A percentile compares a stretch with the other conserved stretches of the same genome.
phyloP scores from a whole-genome alignment of 148 eudicot genomes.

The Chenopodium suecicum region DNA sequence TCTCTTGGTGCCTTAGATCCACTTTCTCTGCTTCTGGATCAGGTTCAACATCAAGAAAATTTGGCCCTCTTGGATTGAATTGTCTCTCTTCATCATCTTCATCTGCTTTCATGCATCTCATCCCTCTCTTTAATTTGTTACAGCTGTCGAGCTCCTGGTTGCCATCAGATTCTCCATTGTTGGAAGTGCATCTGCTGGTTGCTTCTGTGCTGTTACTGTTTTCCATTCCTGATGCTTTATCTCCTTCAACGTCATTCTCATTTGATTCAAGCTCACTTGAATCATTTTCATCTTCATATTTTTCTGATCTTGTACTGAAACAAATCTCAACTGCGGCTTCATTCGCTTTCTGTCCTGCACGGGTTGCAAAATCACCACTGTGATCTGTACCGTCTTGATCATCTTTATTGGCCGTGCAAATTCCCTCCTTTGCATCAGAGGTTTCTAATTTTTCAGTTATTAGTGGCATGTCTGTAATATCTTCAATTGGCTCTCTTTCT shows the following conservation, averaged over 20 bases:
- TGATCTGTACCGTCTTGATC: slow-evolving; percentile 1
- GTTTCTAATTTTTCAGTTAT: neutral
- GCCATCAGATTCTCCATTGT: slow-evolving; percentile 5
- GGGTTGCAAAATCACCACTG: neutral
- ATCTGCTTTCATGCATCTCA: slow-evolving; percentile 30
- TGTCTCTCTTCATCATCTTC: slow-evolving; percentile 40
- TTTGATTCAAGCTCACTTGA: slow-evolving; percentile 15
- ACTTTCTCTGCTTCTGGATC: slow-evolving; percentile 75
- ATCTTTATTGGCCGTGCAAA: neutral
- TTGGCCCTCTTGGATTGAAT: slow-evolving; percentile 76
- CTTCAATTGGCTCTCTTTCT: neutral
- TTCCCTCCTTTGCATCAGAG: neutral
- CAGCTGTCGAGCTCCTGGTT: slow-evolving; percentile 31
- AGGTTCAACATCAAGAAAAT: slow-evolving; percentile 58
- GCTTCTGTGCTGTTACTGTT: slow-evolving; percentile 20
- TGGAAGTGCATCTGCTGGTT: slow-evolving; percentile 8
- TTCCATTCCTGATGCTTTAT: slow-evolving; percentile 12
- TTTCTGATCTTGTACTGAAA: slow-evolving; percentile 8
- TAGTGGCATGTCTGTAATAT: neutral
- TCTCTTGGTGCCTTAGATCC: slow-evolving; percentile 73
- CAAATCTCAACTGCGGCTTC: slow-evolving; percentile 6
- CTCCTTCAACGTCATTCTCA: slow-evolving; percentile 13
- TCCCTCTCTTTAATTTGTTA: slow-evolving; percentile 29
- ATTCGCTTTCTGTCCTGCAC: neutral
- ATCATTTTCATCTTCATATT: slow-evolving; percentile 24